Conservation (phyloP, 1,139 yeast genomes). For the Taphrina betulina region DNA sequence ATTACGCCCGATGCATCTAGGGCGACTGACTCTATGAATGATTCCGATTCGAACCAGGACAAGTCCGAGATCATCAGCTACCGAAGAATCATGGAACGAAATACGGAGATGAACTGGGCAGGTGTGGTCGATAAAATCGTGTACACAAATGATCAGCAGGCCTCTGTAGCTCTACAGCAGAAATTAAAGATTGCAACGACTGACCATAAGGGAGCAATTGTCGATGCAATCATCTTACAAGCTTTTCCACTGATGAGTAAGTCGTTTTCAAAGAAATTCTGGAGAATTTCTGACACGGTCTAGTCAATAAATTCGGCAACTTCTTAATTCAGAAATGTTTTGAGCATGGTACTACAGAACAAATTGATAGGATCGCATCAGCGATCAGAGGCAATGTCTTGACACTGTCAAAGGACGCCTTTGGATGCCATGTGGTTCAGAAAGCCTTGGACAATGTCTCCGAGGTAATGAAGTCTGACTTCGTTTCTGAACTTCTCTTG, state of each 20-base stretch:
- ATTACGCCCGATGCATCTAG: too few relatives aligned
- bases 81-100: conserved; percentile 41
- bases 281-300: too few relatives aligned
- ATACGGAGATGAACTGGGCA: conserved; percentile 43
- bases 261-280: too few relatives aligned
- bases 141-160: conserved; percentile 47
- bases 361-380: conserved; percentile 42
- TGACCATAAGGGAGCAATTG: conserved; percentile 44
- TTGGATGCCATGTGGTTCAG: conserved; percentile 51
- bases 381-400: conserved; percentile 45
- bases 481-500: conserved; percentile 46
- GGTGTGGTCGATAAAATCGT: conserved; percentile 45
- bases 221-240: conserved; percentile 44
- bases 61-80: too few relatives aligned
- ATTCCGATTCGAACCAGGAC: neutral
- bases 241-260: conserved; percentile 44
- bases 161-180: conserved; percentile 49
- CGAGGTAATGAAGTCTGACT: conserved; percentile 41
- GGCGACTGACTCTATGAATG: too few relatives aligned
- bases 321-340: conserved; percentile 49
- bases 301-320: conserved; percentile 48
- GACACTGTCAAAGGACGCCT: conserved; percentile 46
- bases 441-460: conserved; percentile 47
- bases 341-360: conserved; percentile 46
- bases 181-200: conserved; percentile 45